Base-by-base conservation (phyloP, 768 basidiomycete species). In the Mycena metata region DNA sequence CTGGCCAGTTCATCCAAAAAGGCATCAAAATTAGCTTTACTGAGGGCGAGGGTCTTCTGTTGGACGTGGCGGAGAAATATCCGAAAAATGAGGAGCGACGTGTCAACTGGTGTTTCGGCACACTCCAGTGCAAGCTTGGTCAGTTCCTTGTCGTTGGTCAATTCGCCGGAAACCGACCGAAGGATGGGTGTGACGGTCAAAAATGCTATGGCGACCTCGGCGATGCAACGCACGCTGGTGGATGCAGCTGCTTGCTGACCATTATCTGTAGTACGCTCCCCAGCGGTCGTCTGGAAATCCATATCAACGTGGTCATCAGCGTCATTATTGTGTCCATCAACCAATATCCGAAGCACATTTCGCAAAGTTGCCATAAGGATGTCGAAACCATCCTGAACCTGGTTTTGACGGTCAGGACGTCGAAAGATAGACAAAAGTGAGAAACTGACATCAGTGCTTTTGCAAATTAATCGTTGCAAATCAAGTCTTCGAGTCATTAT, bases 401-500 rank as follows among this genome's bases (percentile, higher is more conserved):
- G 64, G 19, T 45, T n/a, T 39, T 58, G 57, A 36, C 36, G 21
- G 50, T 54, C 16, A 62, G 63, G 23, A 62, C 21, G 42, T 2
- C 23, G 33, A 45, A 39, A 46, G n/a, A 54, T 36, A 21, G 15
- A 2, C 39, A 39, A 17, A 15, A 46, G n/a, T 58, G 24, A 49
- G 21, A 62, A 42, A 83, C 88, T 74, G 71, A 95, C 95, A 72
- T 94, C 92, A 49, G 82, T 73, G 66, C 86, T 88, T 66, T 88
- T 88, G 88, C 94, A 95, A 26, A 95, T 76, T 10, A 85, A 76
- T 33, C 82, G 81, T 55, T 92, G 86, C 24, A 95, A 79, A 45
- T 78, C 77, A 19, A 79, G 75, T 64, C 84, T 80, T 46, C 77
- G 58, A 42, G 73, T 67, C 43, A 56, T 56, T 17, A 57, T 58